These are phyloP conservation scores for Pelargonium citronellum DNA, from an alignment of 441 rosid species.

Conservation along the genomic window DNA sequence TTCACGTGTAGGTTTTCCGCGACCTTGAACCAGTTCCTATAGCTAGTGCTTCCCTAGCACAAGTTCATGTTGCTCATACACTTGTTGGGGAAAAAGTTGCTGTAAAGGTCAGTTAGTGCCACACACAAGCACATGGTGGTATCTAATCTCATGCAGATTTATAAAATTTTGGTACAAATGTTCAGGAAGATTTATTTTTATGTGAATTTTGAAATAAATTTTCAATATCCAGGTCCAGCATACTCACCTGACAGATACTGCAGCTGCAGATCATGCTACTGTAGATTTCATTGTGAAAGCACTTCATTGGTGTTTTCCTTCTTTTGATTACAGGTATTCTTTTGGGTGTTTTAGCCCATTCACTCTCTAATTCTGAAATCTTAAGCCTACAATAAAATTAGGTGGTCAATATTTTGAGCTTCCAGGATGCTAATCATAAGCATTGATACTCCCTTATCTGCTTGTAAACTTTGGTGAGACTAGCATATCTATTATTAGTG, in stretches of 20 bases:
- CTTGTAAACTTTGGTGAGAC: conserved; percentile 1
- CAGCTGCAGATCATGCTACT: conserved; percentile 82
- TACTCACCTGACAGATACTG: conserved; percentile 85
- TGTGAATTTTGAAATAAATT: conserved; percentile 16
- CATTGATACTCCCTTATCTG: neutral
- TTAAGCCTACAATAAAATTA: neutral
- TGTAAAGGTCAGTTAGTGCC: conserved; percentile 55
- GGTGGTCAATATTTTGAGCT: conserved; percentile 2
- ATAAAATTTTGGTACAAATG: neutral
- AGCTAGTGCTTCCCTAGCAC: conserved; percentile 98
- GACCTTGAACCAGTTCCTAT: conserved; percentile 86
- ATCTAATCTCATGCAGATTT: neutral
- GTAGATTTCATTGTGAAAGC: conserved; percentile 73
- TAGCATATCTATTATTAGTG: conserved; percentile 8
- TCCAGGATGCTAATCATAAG: conserved; percentile 9
- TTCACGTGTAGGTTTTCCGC: conserved; percentile 47
- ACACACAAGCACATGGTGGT: neutral
- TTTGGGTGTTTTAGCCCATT: conserved; percentile 10
- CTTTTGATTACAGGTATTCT: conserved; percentile 81
- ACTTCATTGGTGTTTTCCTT: conserved; percentile 68
- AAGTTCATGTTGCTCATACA: conserved; percentile 87
- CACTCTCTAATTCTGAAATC: neutral
- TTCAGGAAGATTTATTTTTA: conserved; percentile 17
- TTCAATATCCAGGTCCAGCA: conserved; percentile 70
- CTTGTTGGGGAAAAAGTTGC: conserved; percentile 75